A percentile compares a stretch with the other conserved stretches of the same genome.
phyloP scores from a whole-genome alignment of 148 eudicot species.

The Beta vulgaris region DNA sequence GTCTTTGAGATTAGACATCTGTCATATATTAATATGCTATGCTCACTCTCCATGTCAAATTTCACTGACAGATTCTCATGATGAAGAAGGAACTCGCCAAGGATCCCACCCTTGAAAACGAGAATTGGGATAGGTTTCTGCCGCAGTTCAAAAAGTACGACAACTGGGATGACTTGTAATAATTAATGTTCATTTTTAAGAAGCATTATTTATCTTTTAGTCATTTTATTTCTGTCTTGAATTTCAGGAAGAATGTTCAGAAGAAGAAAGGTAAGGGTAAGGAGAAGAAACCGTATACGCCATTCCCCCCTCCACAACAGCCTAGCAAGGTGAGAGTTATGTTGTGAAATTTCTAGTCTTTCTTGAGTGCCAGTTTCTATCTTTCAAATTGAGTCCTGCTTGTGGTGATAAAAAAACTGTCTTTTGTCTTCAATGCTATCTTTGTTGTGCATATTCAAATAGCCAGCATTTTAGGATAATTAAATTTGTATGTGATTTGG shows the following conservation, averaged over 20 bases:
- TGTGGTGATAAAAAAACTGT: no score
- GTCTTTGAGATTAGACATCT: neutral
- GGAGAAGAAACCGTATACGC: constrained; percentile 90
- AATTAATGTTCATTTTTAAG: neutral
- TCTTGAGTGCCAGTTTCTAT: neutral
- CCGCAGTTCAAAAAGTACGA: constrained; percentile 84
- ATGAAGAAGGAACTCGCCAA: constrained; percentile 81
- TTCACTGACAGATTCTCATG: constrained; percentile 65
- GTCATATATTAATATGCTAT: neutral
- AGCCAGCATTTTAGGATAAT: no score
- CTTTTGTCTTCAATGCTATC: no score
- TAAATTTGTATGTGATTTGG: no score
- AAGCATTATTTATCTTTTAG: neutral
- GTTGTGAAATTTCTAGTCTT: neutral
- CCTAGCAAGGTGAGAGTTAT: constrained; percentile 73
- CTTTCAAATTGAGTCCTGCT: no score
- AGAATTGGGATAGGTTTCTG: constrained; percentile 96
- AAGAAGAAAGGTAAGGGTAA: constrained; percentile 79
- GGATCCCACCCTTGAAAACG: constrained; percentile 82
- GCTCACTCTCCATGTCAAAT: constrained; percentile 13
- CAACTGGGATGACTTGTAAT: neutral
- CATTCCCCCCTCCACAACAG: constrained; percentile 92
- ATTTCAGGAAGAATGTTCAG: constrained; percentile 86
- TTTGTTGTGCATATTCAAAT: no score
- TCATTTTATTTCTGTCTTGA: neutral